Evolutionary conservation across 352 stramenopile species (phyloP).

Genomic region (Phytopythium sindhum): DNA sequence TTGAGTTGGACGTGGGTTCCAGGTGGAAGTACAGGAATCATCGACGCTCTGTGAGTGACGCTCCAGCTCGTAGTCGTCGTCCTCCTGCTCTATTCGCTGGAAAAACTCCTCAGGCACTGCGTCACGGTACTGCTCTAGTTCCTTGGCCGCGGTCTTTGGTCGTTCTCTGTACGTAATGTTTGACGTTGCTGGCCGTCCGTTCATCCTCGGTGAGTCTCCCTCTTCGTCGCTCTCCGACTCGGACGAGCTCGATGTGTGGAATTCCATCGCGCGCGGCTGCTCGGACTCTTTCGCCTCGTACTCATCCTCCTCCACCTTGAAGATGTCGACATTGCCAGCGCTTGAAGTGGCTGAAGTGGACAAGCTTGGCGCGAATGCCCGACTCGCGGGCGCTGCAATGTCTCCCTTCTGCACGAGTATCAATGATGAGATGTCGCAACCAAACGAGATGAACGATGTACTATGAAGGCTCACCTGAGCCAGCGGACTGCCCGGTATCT

Average conservation of each 20-base stretch:
- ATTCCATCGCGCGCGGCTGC: slow-evolving; percentile 47
- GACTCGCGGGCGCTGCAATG: not conserved
- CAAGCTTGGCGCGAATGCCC: not conserved
- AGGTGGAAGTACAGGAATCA: not conserved
- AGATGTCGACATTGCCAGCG: slow-evolving; percentile 6
- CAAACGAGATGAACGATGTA: not conserved
- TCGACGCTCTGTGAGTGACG: not conserved
- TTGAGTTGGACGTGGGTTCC: not conserved
- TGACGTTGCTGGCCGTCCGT: not conserved
- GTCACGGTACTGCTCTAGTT: slow-evolving; percentile 54
- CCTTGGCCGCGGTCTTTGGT: slow-evolving; percentile 51
- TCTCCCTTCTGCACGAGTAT: slow-evolving; percentile 1
- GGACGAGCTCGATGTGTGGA: slow-evolving; percentile 54
- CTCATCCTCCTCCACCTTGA: slow-evolving; percentile 32
- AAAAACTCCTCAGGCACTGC: slow-evolving; percentile 53
- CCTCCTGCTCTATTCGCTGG: slow-evolving; percentile 25
- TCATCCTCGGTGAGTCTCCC: slow-evolving; percentile 6
- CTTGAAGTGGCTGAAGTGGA: not conserved
- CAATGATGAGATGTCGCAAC: not conserved
- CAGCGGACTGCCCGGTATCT: slow-evolving; percentile 69
- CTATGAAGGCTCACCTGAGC: slow-evolving; percentile 17
- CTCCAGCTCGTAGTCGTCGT: not conserved
- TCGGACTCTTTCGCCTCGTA: slow-evolving; percentile 60
- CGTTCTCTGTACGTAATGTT: slow-evolving; percentile 12
- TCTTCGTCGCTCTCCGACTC: slow-evolving; percentile 30